Evolutionary conservation across 768 basidiomycete species (phyloP), one percentile per base, ranked within the genome.

Genomic region (Boletus insuetus): DNA sequence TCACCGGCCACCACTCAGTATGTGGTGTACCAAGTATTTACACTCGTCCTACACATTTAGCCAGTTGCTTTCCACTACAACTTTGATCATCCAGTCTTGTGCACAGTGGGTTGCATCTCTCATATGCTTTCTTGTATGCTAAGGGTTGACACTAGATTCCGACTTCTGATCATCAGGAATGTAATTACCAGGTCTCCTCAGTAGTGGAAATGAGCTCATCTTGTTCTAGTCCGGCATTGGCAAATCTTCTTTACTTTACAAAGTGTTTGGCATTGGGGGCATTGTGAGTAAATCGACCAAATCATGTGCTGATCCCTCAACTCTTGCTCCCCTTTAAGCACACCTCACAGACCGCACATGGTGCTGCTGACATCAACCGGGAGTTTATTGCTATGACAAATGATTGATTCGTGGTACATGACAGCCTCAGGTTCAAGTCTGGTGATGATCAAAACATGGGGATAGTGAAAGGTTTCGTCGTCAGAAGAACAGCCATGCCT

Each of bases 151-250:
- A 22, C 11, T 37, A 59, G 60, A 32, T 63, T 62, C 35, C 49
- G 60, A 19, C 35, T 63, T 24, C 10, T 62, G 34, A 38, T 63
- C 1, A 58, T 61, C 16, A 61, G 61, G 2, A 63, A 62, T 50
- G 61, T 62, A 34, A 45, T 10, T 4, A 2, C 2, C 17, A 13
- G 3, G 1, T 42, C 20, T 37, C 14, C 13, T 46, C 11, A 2
- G 7, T 2, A 9, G 19, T 34, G 20, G 9, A 34, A 5, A 42
- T 39, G 9, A 24, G n/a, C 52, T 49, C 6, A 54, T 16, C 11
- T 11, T 10, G n/a, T 13, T 46, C 20, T 49, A 61, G 61, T 40
- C 55, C 1, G 60, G 61, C 3, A 55, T 63, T 7, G 60, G 60
- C 6, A 61, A 58, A 50, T 50, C 60, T 12, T 46, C 60, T 4